phyloP scores from a whole-genome alignment of 108 stramenopile species.

The Epipyxis sp. region DNA sequence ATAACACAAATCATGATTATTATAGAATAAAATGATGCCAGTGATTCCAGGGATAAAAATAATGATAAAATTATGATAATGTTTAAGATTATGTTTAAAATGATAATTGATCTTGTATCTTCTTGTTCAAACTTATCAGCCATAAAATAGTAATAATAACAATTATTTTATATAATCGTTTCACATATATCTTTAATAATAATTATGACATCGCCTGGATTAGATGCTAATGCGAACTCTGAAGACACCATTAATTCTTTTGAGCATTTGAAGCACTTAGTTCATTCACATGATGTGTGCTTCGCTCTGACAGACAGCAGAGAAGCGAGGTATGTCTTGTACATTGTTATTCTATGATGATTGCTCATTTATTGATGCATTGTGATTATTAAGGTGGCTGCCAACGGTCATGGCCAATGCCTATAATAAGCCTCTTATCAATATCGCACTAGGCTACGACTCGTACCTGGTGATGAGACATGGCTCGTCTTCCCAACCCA shows the following conservation, averaged over 20 bases:
- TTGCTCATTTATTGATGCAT: not conserved
- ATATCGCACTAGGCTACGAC: conserved; percentile 93
- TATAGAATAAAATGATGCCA: no score
- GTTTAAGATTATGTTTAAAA: no score
- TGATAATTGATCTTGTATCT: no score
- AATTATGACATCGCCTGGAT: no score
- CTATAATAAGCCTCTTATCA: conserved; percentile 77
- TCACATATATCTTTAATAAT: no score
- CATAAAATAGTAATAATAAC: no score
- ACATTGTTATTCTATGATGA: not conserved
- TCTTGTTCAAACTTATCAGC: no score
- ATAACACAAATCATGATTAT: no score
- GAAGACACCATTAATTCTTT: not conserved
- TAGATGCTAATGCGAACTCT: no score
- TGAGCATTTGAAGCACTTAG: conserved; percentile 50
- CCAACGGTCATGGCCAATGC: conserved; percentile 90
- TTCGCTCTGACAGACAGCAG: conserved; percentile 93
- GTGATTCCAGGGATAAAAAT: no score
- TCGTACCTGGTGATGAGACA: conserved; percentile 96
- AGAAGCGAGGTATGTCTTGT: conserved; percentile 62
- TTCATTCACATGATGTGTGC: conserved; percentile 79
- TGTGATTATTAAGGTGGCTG: conserved; percentile 70
- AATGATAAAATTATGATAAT: no score
- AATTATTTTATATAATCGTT: no score
- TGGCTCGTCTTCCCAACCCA: conserved; percentile 47